Evolutionary conservation across 805 yeast genomes (phyloP), one percentile per base, ranked within the genome.

Genomic region (Teunomyces cretensis): DNA sequence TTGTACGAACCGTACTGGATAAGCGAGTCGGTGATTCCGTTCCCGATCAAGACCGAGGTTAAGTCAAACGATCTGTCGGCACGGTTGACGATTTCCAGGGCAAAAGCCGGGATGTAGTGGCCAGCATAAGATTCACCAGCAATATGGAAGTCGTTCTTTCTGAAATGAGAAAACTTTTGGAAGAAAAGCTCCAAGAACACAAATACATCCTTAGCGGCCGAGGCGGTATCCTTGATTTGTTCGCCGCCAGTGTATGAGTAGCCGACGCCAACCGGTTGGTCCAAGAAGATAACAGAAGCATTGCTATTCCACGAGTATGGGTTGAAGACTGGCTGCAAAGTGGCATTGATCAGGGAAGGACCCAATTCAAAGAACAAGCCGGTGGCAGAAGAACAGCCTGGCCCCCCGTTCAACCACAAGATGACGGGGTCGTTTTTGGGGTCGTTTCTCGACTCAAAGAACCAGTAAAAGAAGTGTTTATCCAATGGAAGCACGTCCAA

Each of bases 11-110:
- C 68, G 45, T 59, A 58, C 50, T 72, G 78, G 45, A 70, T 61
- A 48, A 67, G 60, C 3, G 75, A 60, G 50, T 72, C 78, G 32
- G 75, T 70, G 48, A 70, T 64, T 37, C 78, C 78, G 53, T 72
- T 72, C 12, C 78, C 78, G 38, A 72, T 70, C 50, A 72, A 57
- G 9, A 72, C 70, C 4, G 75, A 70, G 16, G 58, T 30, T 49
- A 70, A 64, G 31, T 68, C 68, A 41, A 56, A 56, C 13, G 55
- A 47, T 16, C 60, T 47, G 47, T 57, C 60, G 12, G 61, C 58
- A 35, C 51, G 51, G 42, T 46, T 52, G 42, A 57, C 42, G 39
- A 58, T 58, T 37, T 58, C 62, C 11, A 49, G 27, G 6, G 59
- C 62, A 43, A 58, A 49, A n/a, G 50, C 42, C 5, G 62, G 62